These are phyloP conservation scores for Leccinellum luteum DNA, from an alignment of 768 basidiomycete genomes.

Conservation along the genomic window DNA sequence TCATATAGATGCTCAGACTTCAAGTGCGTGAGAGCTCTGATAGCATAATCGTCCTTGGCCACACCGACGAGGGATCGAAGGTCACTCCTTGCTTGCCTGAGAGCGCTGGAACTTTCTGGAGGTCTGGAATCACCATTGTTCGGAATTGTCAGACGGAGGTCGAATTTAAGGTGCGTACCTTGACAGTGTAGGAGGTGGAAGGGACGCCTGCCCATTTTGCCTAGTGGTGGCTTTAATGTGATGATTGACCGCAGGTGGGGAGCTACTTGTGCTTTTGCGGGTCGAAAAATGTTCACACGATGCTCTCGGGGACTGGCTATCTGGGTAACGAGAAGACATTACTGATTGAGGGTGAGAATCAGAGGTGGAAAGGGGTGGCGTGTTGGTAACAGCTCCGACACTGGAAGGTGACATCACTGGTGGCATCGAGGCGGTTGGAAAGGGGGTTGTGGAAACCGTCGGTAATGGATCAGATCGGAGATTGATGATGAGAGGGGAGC, in stretches of 20 bases:
- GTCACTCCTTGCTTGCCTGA: background rate
- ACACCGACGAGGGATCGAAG: background rate
- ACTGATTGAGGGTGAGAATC: background rate
- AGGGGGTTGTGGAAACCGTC: background rate
- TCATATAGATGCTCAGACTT: slow-evolving; percentile 4
- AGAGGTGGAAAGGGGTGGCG: background rate
- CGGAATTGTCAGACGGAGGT: slow-evolving; percentile 2
- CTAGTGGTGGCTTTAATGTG: slow-evolving; percentile 7
- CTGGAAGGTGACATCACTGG: background rate
- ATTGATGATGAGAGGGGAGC: background rate
- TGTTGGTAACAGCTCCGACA: background rate
- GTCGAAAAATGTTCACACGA: background rate
- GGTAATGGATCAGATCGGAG: background rate
- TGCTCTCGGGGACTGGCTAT: background rate
- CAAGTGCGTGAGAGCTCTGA: slow-evolving; percentile 7
- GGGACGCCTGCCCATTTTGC: background rate
- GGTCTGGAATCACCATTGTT: background rate
- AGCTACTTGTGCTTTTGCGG: background rate
- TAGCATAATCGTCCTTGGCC: background rate
- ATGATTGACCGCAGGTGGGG: slow-evolving; percentile 4
- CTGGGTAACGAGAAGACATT: background rate
- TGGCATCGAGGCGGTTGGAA: background rate
- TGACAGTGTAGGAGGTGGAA: background rate
- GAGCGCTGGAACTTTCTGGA: background rate
- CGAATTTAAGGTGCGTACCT: slow-evolving; percentile 6